A percentile compares a stretch with the other conserved stretches of the same genome.
phyloP scores from a whole-genome alignment of 345 rosid genomes.

The Rhizophora apiculata region DNA sequence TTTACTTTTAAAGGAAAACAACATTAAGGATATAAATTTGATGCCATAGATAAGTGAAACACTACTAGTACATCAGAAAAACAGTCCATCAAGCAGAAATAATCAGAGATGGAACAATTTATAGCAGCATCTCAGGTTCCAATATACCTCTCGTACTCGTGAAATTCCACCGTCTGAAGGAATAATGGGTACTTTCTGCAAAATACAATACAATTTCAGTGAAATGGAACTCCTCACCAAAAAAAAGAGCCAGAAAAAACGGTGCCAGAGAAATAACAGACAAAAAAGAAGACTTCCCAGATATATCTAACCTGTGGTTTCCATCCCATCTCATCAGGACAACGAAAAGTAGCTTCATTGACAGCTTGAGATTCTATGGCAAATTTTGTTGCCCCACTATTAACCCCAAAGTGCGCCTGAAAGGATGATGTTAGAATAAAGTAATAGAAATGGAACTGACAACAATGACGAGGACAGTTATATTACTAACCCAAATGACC shows the following conservation, averaged over 20 bases:
- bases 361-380: constrained; percentile 92
- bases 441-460: background rate
- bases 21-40: background rate
- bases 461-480: background rate
- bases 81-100: background rate
- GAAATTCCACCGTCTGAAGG: constrained; percentile 79
- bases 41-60: background rate
- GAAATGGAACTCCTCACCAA: constrained; percentile 7
- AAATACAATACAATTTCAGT: constrained; percentile 8
- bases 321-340: constrained; percentile 99
- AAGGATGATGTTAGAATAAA: constrained; percentile 10
- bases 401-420: constrained; percentile 90
- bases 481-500: constrained; percentile 69
- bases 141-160: constrained; percentile 61
- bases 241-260: constrained; percentile 1
- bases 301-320: constrained; percentile 77
- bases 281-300: background rate
- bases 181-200: constrained; percentile 82
- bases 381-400: constrained; percentile 86
- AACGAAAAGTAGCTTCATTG: constrained; percentile 95
- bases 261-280: background rate
- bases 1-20: background rate
- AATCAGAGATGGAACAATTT: background rate
- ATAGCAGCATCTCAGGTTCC: background rate
- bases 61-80: background rate